A percentile compares a stretch with the other conserved stretches of the same genome.
phyloP scores from a whole-genome alignment of 306 rosid species.

The Sicyos baderoa region DNA sequence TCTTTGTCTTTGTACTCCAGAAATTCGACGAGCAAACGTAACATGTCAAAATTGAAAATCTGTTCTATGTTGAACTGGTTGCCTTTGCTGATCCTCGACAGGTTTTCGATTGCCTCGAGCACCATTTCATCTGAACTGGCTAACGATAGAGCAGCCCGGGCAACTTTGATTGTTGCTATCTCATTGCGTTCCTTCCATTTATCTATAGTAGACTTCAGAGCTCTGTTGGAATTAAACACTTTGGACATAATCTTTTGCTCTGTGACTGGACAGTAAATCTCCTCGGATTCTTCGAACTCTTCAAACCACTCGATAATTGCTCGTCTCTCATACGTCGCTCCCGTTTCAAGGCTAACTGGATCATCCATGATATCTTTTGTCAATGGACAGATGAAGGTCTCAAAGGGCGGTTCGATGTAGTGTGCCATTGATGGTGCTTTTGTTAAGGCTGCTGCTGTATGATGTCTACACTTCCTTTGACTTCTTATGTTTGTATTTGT shows the following conservation, averaged over 20 bases:
- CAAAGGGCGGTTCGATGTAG: slow-evolving; percentile 34
- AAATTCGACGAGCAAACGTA: slow-evolving; percentile 28
- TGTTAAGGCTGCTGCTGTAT: slow-evolving; percentile 7
- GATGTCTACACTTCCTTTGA: slow-evolving; percentile 10
- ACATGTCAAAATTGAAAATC: slow-evolving; percentile 26
- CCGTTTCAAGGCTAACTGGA: slow-evolving; percentile 40
- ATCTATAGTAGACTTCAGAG: slow-evolving; percentile 33
- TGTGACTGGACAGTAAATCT: slow-evolving; percentile 31
- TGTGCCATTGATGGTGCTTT: slow-evolving; percentile 20
- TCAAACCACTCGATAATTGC: slow-evolving; percentile 38
- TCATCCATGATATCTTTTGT: slow-evolving; percentile 39
- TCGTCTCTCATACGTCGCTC: slow-evolving; percentile 35
- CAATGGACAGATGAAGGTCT: slow-evolving; percentile 41
- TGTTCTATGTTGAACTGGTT: slow-evolving; percentile 21
- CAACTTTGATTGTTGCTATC: slow-evolving; percentile 31
- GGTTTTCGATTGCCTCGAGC: slow-evolving; percentile 35
- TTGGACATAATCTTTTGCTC: slow-evolving; percentile 27
- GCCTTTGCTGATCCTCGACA: slow-evolving; percentile 28
- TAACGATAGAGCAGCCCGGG: slow-evolving; percentile 30
- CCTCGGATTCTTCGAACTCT: slow-evolving; percentile 18
- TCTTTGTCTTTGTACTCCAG: slow-evolving; percentile 31
- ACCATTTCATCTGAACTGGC: slow-evolving; percentile 46
- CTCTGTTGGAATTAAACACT: slow-evolving; percentile 28
- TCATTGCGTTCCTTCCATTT: slow-evolving; percentile 47
- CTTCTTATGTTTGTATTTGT: slow-evolving; percentile 11